Evolutionary conservation across 208 protist genomes (phyloP).

Genomic region (Perkinsela sp.): DNA sequence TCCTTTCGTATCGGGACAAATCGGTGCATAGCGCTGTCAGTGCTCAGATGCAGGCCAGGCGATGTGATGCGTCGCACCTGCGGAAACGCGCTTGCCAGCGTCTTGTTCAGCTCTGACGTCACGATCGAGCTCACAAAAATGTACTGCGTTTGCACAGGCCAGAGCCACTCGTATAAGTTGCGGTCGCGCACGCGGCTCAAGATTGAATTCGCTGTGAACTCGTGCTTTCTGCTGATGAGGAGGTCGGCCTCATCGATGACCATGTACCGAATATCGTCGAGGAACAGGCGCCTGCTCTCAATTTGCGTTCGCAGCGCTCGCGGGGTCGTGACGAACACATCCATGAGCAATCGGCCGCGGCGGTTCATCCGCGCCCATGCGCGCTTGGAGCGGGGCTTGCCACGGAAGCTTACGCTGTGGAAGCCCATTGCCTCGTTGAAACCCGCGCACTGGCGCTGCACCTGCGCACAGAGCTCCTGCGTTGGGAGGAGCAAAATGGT

Average conservation of each 20-base stretch:
- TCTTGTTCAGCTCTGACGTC: slow-evolving; percentile 30
- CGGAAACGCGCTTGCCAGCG: slow-evolving; percentile 19
- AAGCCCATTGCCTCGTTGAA: slow-evolving; percentile 24
- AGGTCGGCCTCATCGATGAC: slow-evolving; percentile 51
- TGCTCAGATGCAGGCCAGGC: slow-evolving; percentile 21
- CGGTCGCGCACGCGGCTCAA: slow-evolving; percentile 33
- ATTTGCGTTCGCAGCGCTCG: slow-evolving; percentile 28
- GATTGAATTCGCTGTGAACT: slow-evolving; percentile 34
- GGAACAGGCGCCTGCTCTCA: slow-evolving; percentile 26
- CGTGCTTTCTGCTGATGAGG: slow-evolving; percentile 31
- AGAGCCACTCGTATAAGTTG: slow-evolving; percentile 35
- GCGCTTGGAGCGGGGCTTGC: slow-evolving; percentile 23
- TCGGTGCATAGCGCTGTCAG: slow-evolving; percentile 17
- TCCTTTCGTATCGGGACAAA: slow-evolving; percentile 21
- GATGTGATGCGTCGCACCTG: slow-evolving; percentile 17
- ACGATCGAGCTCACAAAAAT: slow-evolving; percentile 37
- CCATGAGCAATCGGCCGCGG: slow-evolving; percentile 12
- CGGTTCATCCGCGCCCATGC: slow-evolving; percentile 24
- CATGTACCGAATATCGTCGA: slow-evolving; percentile 51
- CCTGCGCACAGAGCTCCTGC: slow-evolving; percentile 26
- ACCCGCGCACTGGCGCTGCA: slow-evolving; percentile 18
- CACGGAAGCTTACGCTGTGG: slow-evolving; percentile 21
- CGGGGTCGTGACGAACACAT: slow-evolving; percentile 46
- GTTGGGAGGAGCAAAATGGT: slow-evolving; percentile 44
- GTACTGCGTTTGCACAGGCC: slow-evolving; percentile 46